A percentile compares a stretch with the other conserved stretches of the same genome.
Evolutionary conservation across 2,329 filamentous ascomycete species (phyloP).

Genomic region (Phoma herbarum): DNA sequence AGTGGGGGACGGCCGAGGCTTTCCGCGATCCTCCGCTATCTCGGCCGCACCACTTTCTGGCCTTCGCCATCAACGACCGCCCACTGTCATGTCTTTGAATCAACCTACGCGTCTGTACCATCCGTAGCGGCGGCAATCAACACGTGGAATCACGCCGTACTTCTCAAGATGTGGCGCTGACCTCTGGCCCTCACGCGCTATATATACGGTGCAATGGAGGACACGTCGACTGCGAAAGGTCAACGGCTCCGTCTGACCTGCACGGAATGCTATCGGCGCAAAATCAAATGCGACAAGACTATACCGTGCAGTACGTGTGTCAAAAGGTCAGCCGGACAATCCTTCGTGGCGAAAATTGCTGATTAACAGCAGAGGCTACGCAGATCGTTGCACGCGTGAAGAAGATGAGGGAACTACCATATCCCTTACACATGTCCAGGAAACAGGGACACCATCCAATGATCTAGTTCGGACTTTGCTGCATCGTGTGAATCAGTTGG

Average conservation of each 20-base stretch:
- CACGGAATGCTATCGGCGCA: slow-evolving; percentile 43
- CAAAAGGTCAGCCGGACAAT: slow-evolving; percentile 32
- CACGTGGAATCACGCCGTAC: neutral
- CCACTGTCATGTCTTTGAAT: neutral
- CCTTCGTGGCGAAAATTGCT: neutral
- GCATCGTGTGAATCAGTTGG: slow-evolving; percentile 4
- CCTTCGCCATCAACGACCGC: neutral
- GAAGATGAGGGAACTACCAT: neutral
- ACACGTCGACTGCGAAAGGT: slow-evolving; percentile 17
- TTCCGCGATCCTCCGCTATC: neutral
- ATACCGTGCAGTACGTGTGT: slow-evolving; percentile 54
- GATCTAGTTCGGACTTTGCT: neutral
- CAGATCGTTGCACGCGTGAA: slow-evolving; percentile 3
- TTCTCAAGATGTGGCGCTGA: neutral
- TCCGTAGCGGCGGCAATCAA: neutral
- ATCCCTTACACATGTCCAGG: neutral
- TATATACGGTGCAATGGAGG: slow-evolving; percentile 14
- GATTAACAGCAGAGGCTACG: slow-evolving; percentile 1
- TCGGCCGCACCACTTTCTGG: neutral
- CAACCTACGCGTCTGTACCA: neutral
- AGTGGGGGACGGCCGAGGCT: neutral
- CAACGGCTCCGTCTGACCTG: slow-evolving; percentile 38
- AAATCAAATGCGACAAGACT: slow-evolving; percentile 54
- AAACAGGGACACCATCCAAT: neutral
- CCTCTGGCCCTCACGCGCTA: neutral